Evolutionary conservation across 257 asterid genomes (phyloP).

Genomic region (Vinca minor): DNA sequence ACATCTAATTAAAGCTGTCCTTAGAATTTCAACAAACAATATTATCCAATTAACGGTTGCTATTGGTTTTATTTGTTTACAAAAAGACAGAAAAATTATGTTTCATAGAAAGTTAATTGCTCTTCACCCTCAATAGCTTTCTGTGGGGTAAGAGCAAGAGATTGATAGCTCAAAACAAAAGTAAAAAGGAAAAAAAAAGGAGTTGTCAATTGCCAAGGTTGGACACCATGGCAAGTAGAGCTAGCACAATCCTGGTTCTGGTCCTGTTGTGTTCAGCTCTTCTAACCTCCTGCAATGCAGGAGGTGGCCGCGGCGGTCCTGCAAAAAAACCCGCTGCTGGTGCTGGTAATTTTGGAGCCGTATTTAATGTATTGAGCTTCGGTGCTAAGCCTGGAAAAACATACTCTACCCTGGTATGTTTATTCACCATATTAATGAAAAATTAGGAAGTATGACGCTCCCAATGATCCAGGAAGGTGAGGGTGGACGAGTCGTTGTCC

Average conservation of each 20-base stretch:
- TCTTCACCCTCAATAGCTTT: conserved; percentile 30
- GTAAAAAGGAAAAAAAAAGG: not conserved
- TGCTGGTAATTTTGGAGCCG: not conserved
- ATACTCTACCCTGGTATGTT: conserved; percentile 38
- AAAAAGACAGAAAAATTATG: conserved; percentile 6
- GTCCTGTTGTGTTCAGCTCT: conserved; percentile 26
- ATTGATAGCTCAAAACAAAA: no score
- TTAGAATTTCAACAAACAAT: conserved; percentile 10
- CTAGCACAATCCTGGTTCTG: conserved; percentile 14
- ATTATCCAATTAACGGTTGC: conserved; percentile 3
- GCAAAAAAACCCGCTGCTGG: no score
- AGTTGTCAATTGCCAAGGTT: not conserved
- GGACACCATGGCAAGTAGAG: conserved; percentile 29
- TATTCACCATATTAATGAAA: no score
- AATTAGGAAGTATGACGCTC: no score
- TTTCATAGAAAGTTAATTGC: conserved; percentile 13
- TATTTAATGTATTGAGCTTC: conserved; percentile 36
- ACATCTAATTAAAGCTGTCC: conserved; percentile 10
- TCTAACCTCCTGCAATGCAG: conserved; percentile 29
- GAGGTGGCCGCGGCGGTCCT: no score
- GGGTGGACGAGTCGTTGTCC: no score
- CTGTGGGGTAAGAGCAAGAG: conserved; percentile 34
- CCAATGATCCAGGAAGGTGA: no score
- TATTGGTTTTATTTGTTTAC: conserved; percentile 3
- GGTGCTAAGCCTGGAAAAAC: conserved; percentile 43